A percentile compares a stretch with the other conserved stretches of the same genome.
These are phyloP conservation scores for Zygosaccharomyces sapae DNA, from an alignment of 1,139 yeast species.

Conservation along the genomic window DNA sequence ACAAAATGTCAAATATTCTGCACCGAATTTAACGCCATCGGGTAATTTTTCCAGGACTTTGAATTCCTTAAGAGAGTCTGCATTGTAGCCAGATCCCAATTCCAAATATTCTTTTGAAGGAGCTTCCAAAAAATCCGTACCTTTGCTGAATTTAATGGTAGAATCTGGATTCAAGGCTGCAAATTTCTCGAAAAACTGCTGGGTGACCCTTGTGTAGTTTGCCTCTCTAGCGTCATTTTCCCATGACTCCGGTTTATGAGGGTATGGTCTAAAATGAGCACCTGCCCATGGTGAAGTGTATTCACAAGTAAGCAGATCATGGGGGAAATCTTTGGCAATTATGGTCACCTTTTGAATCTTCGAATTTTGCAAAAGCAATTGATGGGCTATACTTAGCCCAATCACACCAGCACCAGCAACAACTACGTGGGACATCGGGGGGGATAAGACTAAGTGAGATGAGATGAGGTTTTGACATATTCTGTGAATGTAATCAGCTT, in stretches of 20 bases:
- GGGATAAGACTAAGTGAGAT: neutral
- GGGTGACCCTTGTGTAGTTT: constrained; percentile 47
- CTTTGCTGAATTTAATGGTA: constrained; percentile 50
- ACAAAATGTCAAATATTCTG: constrained; percentile 57
- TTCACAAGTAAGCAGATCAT: constrained; percentile 40
- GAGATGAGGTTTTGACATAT: no score
- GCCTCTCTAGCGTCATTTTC: constrained; percentile 46
- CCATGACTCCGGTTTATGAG: constrained; percentile 40
- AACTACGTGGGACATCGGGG: constrained; percentile 13
- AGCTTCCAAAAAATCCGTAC: constrained; percentile 53
- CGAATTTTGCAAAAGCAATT: constrained; percentile 17
- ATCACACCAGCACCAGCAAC: constrained; percentile 58
- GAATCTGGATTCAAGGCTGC: constrained; percentile 48
- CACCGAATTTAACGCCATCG: constrained; percentile 43
- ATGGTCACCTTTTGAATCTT: constrained; percentile 37
- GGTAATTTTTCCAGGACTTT: constrained; percentile 41
- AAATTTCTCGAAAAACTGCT: constrained; percentile 43
- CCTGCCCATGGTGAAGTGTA: constrained; percentile 80
- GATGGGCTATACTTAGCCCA: constrained; percentile 56
- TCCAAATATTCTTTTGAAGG: constrained; percentile 27
- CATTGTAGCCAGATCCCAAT: constrained; percentile 26
- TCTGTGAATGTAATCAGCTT: no score
- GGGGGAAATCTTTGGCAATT: constrained; percentile 55
- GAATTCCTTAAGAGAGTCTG: constrained; percentile 44
- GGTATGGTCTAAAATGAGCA: constrained; percentile 73